Evolutionary conservation across 2,329 filamentous ascomycete species (phyloP).

Genomic region (Fusarium brevicatenulatum): DNA sequence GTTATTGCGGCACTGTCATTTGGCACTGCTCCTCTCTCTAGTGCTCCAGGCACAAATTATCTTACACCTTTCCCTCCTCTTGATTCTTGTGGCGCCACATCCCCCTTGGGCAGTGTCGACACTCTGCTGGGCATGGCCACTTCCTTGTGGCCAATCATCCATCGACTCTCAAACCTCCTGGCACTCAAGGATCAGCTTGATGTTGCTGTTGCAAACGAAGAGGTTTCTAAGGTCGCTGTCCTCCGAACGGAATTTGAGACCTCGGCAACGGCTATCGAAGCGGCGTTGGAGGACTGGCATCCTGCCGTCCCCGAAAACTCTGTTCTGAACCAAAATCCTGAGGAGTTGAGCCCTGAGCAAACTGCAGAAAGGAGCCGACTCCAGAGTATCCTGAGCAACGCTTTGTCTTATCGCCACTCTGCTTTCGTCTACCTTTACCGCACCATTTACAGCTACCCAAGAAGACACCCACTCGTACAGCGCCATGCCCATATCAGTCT

Average conservation of each 20-base stretch:
- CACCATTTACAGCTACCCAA: constrained; percentile 60
- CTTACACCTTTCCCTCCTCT: constrained; percentile 59
- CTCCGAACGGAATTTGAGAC: constrained; percentile 62
- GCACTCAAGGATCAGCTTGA: constrained; percentile 64
- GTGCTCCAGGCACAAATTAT: constrained; percentile 58
- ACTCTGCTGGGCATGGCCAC: constrained; percentile 70
- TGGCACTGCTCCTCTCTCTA: constrained; percentile 66
- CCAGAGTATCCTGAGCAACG: constrained; percentile 67
- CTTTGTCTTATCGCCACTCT: constrained; percentile 69
- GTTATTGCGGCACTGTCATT: constrained; percentile 72
- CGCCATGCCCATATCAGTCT: constrained; percentile 62
- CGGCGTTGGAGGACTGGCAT: constrained; percentile 65
- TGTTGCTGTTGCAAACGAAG: constrained; percentile 54
- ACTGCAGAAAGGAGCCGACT: constrained; percentile 55
- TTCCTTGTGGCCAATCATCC: constrained; percentile 71
- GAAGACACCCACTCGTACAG: constrained; percentile 63
- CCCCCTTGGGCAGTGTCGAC: constrained; percentile 64
- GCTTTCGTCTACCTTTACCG: constrained; percentile 68
- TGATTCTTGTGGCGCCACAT: constrained; percentile 56
- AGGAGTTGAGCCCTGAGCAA: constrained; percentile 40
- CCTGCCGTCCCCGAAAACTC: constrained; percentile 59
- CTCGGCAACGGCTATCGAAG: constrained; percentile 64
- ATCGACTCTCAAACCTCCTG: constrained; percentile 66
- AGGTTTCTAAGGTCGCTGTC: constrained; percentile 57
- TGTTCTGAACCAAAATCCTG: constrained; percentile 34